Evolutionary conservation across 1,284 basidiomycete species (phyloP).

Genomic region (Mycena citricolor): DNA sequence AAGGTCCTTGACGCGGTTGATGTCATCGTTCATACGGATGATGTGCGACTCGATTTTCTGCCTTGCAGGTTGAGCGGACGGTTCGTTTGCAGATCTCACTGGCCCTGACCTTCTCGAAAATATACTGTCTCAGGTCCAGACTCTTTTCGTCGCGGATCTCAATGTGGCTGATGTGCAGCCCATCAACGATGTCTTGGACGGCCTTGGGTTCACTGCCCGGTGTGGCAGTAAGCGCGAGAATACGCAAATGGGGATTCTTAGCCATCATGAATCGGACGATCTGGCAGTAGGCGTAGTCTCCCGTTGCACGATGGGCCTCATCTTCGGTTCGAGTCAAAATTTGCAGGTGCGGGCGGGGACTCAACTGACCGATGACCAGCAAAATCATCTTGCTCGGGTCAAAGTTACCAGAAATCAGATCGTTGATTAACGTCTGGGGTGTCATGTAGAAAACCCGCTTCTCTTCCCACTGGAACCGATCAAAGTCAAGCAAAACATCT

Average conservation of each 20-base stretch:
- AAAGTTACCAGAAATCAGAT: constrained; percentile 72
- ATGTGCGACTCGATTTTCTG: constrained; percentile 71
- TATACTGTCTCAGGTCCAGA: constrained; percentile 83
- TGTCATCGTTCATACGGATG: constrained; percentile 64
- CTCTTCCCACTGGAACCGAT: constrained; percentile 62
- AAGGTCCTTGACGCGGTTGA: constrained; percentile 55
- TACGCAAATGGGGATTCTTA: constrained; percentile 90
- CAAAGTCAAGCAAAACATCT: not conserved
- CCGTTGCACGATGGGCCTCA: constrained; percentile 94
- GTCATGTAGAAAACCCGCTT: constrained; percentile 98
- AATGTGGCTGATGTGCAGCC: constrained; percentile 94
- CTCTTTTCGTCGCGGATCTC: constrained; percentile 94
- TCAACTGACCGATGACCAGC: constrained; percentile 69
- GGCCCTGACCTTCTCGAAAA: constrained; percentile 77
- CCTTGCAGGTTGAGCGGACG: constrained; percentile 3
- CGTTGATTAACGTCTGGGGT: constrained; percentile 93
- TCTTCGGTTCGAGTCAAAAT: constrained; percentile 48
- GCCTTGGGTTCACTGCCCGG: constrained; percentile 86
- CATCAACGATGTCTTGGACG: constrained; percentile 91
- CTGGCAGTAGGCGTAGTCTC: constrained; percentile 91
- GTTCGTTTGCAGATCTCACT: not conserved
- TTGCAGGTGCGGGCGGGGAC: not conserved
- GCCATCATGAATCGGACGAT: constrained; percentile 90
- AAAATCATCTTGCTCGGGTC: constrained; percentile 81
- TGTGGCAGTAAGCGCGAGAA: constrained; percentile 94